Percentiles rank a stretch among this genome's conserved stretches.
Conservation (phyloP, 805 yeast genomes). For the Candida tallmaniae region DNA sequence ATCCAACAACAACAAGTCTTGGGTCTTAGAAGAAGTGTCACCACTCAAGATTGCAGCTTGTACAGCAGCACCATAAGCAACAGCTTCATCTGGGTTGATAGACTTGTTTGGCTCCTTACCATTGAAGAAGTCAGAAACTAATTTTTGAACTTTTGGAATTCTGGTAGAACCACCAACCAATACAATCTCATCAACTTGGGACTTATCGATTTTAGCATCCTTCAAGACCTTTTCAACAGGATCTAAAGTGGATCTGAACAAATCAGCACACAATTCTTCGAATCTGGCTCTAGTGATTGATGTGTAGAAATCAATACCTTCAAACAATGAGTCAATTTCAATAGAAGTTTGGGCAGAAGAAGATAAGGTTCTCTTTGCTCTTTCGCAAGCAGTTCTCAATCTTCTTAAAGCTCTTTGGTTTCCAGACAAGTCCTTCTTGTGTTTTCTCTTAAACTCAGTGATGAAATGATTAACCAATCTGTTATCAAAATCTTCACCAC, state of each 20-base stretch:
- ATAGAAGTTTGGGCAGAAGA: constrained; percentile 94
- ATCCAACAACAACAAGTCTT: constrained; percentile 66
- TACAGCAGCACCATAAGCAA: constrained; percentile 98
- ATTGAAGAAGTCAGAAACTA: constrained; percentile 82
- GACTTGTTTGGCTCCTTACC: constrained; percentile 97
- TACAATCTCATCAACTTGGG: constrained; percentile 90
- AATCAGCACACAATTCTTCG: constrained; percentile 90
- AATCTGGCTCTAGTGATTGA: constrained; percentile 96
- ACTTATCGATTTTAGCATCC: constrained; percentile 84
- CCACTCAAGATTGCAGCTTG: constrained; percentile 98
- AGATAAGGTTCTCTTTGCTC: constrained; percentile 95
- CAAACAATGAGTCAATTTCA: constrained; percentile 92
- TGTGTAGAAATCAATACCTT: constrained; percentile 94
- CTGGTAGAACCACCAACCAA: constrained; percentile 99
- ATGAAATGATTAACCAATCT: constrained; percentile 83
- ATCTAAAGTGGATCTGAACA: constrained; percentile 90
- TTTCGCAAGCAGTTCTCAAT: constrained; percentile 95
- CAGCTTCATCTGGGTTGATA: constrained; percentile 99
- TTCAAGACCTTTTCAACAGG: constrained; percentile 95
- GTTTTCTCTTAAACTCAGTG: constrained; percentile 93
- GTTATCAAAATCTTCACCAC: constrained; percentile 96
- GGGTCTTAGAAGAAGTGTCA: constrained; percentile 51
- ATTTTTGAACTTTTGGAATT: constrained; percentile 96
- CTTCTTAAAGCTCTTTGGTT: constrained; percentile 87
- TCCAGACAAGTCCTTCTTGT: constrained; percentile 73